phyloP scores from a whole-genome alignment of 1,284 basidiomycete species.

The Bjerkandera adusta region DNA sequence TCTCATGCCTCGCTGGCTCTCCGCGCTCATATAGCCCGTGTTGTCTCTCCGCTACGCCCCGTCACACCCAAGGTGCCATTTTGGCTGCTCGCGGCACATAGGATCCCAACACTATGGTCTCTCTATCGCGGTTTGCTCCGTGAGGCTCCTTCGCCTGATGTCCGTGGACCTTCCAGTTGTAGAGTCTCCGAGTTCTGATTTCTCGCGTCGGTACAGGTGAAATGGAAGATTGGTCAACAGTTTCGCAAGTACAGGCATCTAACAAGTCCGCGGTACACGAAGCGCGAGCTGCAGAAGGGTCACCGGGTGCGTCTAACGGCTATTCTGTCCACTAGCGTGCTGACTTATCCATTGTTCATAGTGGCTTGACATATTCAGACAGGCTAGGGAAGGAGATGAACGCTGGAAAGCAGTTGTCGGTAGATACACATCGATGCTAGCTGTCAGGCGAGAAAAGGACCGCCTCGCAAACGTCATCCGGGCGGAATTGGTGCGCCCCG shows the following conservation, averaged over 20 bases:
- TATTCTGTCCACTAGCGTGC: slow-evolving; percentile 4
- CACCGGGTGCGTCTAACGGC: slow-evolving; percentile 53
- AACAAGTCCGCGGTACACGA: slow-evolving; percentile 30
- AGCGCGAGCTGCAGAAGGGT: slow-evolving; percentile 43
- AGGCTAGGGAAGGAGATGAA: slow-evolving; percentile 50
- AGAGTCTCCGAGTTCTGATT: not conserved
- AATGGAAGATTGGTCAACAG: slow-evolving; percentile 49
- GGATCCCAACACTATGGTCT: slow-evolving; percentile 70
- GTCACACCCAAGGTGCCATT: slow-evolving; percentile 67
- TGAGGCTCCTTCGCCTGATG: slow-evolving; percentile 52
- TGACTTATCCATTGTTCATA: slow-evolving; percentile 25
- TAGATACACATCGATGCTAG: slow-evolving; percentile 56
- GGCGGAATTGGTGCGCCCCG: slow-evolving; percentile 48
- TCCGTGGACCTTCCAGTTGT: slow-evolving; percentile 32
- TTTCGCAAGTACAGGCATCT: slow-evolving; percentile 53
- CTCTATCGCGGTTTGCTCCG: slow-evolving; percentile 72
- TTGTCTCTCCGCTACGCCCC: slow-evolving; percentile 56
- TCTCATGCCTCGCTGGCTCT: slow-evolving; percentile 40
- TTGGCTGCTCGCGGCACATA: slow-evolving; percentile 68
- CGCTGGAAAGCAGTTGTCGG: slow-evolving; percentile 43
- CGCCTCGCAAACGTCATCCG: slow-evolving; percentile 43
- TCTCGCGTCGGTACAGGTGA: slow-evolving; percentile 42
- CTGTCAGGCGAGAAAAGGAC: slow-evolving; percentile 46
- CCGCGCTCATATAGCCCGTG: slow-evolving; percentile 48
- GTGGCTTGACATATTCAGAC: slow-evolving; percentile 62